phyloP scores from a whole-genome alignment of 805 yeast species.

The Ogataea glucozyma region DNA sequence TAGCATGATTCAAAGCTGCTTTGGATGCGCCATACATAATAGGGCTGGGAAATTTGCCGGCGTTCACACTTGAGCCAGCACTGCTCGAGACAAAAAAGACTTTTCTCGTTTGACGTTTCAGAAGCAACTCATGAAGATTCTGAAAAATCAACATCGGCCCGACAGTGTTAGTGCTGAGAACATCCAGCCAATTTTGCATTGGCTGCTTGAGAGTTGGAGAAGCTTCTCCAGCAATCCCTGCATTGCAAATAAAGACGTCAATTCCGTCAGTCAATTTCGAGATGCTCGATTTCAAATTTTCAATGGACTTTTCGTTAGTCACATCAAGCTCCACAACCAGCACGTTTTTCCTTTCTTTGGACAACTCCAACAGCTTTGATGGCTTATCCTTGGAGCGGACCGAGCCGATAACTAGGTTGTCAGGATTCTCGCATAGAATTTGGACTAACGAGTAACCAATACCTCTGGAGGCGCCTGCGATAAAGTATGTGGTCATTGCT shows the following conservation, averaged over 20 bases:
- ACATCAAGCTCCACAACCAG: conserved; percentile 27
- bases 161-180: conserved; percentile 28
- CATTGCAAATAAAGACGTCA: conserved; percentile 40
- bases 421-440: conserved; percentile 25
- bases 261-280: conserved; percentile 24
- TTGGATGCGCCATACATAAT: conserved; percentile 39
- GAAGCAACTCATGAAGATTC: conserved; percentile 32
- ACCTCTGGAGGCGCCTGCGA: conserved; percentile 48
- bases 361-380: conserved; percentile 21
- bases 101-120: conserved; percentile 29
- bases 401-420: conserved; percentile 27
- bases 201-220: not conserved
- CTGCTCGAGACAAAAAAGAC: conserved; percentile 33
- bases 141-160: conserved; percentile 37
- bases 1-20: conserved; percentile 36
- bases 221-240: conserved; percentile 24
- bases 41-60: conserved; percentile 22
- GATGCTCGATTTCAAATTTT: conserved; percentile 18
- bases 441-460: conserved; percentile 40
- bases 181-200: not conserved
- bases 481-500: conserved; percentile 29
- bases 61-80: conserved; percentile 31
- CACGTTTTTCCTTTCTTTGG: conserved; percentile 19
- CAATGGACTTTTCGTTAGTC: conserved; percentile 21
- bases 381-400: conserved; percentile 7